Percentiles rank a stretch among this genome's conserved stretches.
phyloP scores from a whole-genome alignment of 208 protist genomes.

The Trypanosoma theileri region DNA sequence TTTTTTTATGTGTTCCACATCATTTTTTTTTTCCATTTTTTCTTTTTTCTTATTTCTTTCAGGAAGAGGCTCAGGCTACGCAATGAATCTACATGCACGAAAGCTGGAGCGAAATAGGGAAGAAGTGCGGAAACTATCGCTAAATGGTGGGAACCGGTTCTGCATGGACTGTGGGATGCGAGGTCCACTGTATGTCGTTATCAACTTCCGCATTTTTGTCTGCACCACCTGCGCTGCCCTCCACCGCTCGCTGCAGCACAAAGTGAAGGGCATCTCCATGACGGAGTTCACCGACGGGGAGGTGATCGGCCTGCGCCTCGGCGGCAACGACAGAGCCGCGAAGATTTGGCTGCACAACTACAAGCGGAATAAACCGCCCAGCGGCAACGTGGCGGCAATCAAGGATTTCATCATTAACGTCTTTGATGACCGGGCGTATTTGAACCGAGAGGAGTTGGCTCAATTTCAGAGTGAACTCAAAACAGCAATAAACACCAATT shows the following conservation, averaged over 20 bases:
- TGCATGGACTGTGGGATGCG: slow-evolving; percentile 74
- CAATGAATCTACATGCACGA: slow-evolving; percentile 63
- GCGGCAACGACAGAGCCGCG: slow-evolving; percentile 68
- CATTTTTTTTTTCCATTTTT: background rate
- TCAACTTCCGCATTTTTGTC: slow-evolving; percentile 70
- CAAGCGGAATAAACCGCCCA: slow-evolving; percentile 31
- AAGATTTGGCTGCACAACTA: slow-evolving; percentile 64
- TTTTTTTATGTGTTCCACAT: too few species aligned
- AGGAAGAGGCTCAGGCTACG: background rate
- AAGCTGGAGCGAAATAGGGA: slow-evolving; percentile 68
- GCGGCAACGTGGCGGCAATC: slow-evolving; percentile 41
- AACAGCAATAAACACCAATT: slow-evolving; percentile 11
- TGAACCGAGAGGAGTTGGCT: slow-evolving; percentile 32
- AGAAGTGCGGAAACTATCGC: slow-evolving; percentile 53
- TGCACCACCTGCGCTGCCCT: slow-evolving; percentile 80
- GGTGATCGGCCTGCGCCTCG: slow-evolving; percentile 42
- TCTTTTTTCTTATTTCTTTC: background rate
- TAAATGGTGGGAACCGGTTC: slow-evolving; percentile 61
- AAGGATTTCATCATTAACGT: slow-evolving; percentile 42
- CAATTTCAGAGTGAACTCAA: slow-evolving; percentile 40
- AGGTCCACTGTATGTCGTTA: slow-evolving; percentile 77
- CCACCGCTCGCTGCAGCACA: slow-evolving; percentile 85
- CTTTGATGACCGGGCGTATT: slow-evolving; percentile 51
- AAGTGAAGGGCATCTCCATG: slow-evolving; percentile 88
- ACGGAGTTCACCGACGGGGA: slow-evolving; percentile 81